Conservation (phyloP, 2,329 filamentous ascomycete genomes). For the Emmonsiellopsis sp. region DNA sequence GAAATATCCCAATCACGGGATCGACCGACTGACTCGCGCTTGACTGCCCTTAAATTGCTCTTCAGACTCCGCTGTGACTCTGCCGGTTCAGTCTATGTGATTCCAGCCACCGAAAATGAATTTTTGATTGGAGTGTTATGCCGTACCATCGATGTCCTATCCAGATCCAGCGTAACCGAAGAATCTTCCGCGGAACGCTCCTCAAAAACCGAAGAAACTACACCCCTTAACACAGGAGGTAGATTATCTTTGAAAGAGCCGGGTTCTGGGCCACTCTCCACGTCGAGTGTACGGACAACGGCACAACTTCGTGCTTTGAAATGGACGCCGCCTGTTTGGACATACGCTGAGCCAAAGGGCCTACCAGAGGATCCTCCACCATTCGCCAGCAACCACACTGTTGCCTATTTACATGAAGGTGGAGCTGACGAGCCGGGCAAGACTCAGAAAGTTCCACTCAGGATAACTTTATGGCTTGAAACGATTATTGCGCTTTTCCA, state of each 20-base stretch:
- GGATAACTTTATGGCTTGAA: slow-evolving; percentile 65
- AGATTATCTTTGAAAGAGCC: slow-evolving; percentile 25
- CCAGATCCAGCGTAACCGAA: slow-evolving; percentile 35
- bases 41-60: slow-evolving; percentile 67
- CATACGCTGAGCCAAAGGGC: slow-evolving; percentile 45
- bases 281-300: slow-evolving; percentile 25
- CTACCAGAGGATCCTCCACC: slow-evolving; percentile 46
- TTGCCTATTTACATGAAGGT: slow-evolving; percentile 37
- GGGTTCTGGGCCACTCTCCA: slow-evolving; percentile 20
- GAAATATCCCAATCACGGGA: slow-evolving; percentile 52
- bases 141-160: slow-evolving; percentile 48
- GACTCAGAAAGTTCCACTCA: slow-evolving; percentile 38
- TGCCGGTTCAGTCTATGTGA: slow-evolving; percentile 65
- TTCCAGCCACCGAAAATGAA: slow-evolving; percentile 60
- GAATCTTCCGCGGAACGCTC: slow-evolving; percentile 29
- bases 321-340: slow-evolving; percentile 44
- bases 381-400: slow-evolving; percentile 42
- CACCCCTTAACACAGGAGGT: slow-evolving; percentile 15
- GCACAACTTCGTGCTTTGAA: slow-evolving; percentile 26
- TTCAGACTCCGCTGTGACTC: slow-evolving; percentile 79
- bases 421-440: slow-evolving; percentile 21
- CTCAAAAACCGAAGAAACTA: slow-evolving; percentile 29
- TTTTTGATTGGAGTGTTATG: slow-evolving; percentile 64
- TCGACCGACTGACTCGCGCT: slow-evolving; percentile 58
- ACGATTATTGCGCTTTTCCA: slow-evolving; percentile 65